Base-by-base conservation (phyloP, 352 stramenopile species). In the Phytophthora boehmeriae region DNA sequence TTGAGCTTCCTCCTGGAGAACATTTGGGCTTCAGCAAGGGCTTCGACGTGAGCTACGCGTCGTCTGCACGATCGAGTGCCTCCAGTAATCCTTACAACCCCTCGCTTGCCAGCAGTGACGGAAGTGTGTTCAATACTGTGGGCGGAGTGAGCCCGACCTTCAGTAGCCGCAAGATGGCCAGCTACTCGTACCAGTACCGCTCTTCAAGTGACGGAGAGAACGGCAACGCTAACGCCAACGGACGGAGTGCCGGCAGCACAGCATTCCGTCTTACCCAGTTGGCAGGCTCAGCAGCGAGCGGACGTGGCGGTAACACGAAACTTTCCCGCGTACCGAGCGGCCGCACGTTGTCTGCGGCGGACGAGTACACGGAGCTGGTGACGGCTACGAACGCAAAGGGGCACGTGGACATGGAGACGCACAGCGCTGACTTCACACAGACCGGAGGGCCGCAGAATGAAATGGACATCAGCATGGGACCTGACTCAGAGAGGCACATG, bases 91-190 rank as follows among this genome's bases (percentile, higher is more conserved):
- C 62, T 36, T 69, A 52, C 42, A 68, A 49, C 36, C 8, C 51
- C 23, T 73, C 63, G 22, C 11, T 62, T n/a, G 53, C 50, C 16
- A 70, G 66, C 49, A 72, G 57, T 36, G 60, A 68, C 54, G 59
- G 56, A 32, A 78, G 73, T 48, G 61, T 81, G 4, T 81, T 81
- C 52, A 69, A 81, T 44, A 78, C 70, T 9, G 64, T 58, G 39
- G 73, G 73, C 50, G 73, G 56, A 16, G 65, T 78, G 13, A 81
- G 73, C 25, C 69, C 73, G 20, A 75, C 66, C 20, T 62, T 62
- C 36, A 68, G 58, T 35, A 63, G 39, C 38, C 61, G 59, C 44
- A 78, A 78, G 44, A 56, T 70, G 52, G 50, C 51, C 48, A 68
- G 58, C 50, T 77, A 67, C 34, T 66, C 56, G 35, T 81, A 76